Percentiles rank a stretch among this genome's conserved stretches.
Evolutionary conservation across 352 stramenopile genomes (phyloP).

Genomic region (Pythium aquatile): DNA sequence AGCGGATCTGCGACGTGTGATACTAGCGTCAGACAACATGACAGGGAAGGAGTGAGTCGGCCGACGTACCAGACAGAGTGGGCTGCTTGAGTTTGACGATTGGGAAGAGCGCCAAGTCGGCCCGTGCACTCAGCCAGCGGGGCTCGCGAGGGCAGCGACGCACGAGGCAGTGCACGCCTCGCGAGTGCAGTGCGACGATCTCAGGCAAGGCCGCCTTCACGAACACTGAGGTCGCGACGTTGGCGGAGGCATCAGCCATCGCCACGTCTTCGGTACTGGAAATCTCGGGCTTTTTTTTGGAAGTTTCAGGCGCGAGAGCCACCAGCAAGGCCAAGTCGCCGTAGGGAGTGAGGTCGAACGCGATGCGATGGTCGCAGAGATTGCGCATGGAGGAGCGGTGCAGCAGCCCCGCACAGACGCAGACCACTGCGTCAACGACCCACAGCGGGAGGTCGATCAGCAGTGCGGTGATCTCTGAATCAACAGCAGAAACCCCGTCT

Average conservation of each 20-base stretch:
- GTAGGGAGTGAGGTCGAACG: conserved; percentile 81
- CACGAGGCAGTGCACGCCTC: conserved; percentile 49
- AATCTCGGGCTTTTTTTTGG: conserved; percentile 29
- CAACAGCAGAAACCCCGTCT: conserved; percentile 1
- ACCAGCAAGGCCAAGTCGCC: conserved; percentile 74
- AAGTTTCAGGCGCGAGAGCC: conserved; percentile 58
- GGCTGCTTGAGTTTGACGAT: conserved; percentile 67
- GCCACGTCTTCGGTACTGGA: conserved; percentile 23
- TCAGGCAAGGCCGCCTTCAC: conserved; percentile 58
- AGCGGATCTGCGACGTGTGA: conserved; percentile 50
- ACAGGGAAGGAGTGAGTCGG: neutral
- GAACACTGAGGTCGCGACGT: conserved; percentile 45
- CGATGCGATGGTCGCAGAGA: conserved; percentile 73
- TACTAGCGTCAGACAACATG: neutral
- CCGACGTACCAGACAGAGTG: conserved; percentile 46
- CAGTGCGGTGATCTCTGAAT: conserved; percentile 29
- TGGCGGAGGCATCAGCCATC: conserved; percentile 10
- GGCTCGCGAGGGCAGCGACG: conserved; percentile 67
- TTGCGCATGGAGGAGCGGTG: conserved; percentile 75
- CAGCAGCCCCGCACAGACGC: conserved; percentile 59
- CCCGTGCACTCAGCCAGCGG: conserved; percentile 72
- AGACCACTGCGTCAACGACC: conserved; percentile 68
- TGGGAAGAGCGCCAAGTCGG: conserved; percentile 70
- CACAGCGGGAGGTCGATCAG: conserved; percentile 61
- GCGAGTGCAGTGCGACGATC: conserved; percentile 54